A percentile compares a stretch with the other conserved stretches of the same genome.
Conservation (phyloP, 768 basidiomycete genomes). For the Cantharellus cinnabarinus region DNA sequence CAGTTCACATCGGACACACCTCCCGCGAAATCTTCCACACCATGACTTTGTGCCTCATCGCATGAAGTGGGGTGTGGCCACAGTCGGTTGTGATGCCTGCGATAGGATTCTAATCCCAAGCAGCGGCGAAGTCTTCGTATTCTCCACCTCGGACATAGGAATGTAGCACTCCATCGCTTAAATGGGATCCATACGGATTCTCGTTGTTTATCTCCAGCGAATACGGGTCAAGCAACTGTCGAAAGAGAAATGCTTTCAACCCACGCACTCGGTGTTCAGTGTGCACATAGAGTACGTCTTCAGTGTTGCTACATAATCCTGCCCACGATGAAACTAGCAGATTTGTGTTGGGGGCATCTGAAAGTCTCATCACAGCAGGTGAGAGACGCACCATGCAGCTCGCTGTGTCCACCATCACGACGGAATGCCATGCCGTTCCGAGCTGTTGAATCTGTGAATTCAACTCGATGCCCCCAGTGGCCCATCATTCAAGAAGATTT, state of each 20-base stretch:
- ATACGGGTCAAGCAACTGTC: neutral
- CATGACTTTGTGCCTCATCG: slow-evolving; percentile 21
- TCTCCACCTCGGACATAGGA: slow-evolving; percentile 48
- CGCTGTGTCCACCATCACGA: slow-evolving; percentile 45
- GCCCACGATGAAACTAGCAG: slow-evolving; percentile 38
- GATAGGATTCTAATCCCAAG: slow-evolving; percentile 63
- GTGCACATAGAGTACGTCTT: slow-evolving; percentile 43
- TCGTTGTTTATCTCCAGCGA: slow-evolving; percentile 13
- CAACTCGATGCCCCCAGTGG: neutral
- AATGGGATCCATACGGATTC: slow-evolving; percentile 49
- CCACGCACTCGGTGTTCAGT: slow-evolving; percentile 35
- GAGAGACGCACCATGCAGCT: slow-evolving; percentile 39
- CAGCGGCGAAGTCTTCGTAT: slow-evolving; percentile 49
- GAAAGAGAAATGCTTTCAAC: neutral
- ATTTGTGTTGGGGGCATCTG: neutral
- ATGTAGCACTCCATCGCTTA: slow-evolving; percentile 42
- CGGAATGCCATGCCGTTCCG: slow-evolving; percentile 31
- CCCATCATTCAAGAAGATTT: neutral
- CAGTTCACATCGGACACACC: slow-evolving; percentile 38
- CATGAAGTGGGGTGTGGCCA: slow-evolving; percentile 33
- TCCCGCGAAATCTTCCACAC: slow-evolving; percentile 40
- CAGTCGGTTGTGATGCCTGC: slow-evolving; percentile 55
- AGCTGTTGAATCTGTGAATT: slow-evolving; percentile 28
- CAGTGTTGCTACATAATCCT: slow-evolving; percentile 35
- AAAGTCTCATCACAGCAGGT: neutral